Base-by-base conservation (phyloP, 164 flowering plant species). In the Tinospora cordifolia region DNA sequence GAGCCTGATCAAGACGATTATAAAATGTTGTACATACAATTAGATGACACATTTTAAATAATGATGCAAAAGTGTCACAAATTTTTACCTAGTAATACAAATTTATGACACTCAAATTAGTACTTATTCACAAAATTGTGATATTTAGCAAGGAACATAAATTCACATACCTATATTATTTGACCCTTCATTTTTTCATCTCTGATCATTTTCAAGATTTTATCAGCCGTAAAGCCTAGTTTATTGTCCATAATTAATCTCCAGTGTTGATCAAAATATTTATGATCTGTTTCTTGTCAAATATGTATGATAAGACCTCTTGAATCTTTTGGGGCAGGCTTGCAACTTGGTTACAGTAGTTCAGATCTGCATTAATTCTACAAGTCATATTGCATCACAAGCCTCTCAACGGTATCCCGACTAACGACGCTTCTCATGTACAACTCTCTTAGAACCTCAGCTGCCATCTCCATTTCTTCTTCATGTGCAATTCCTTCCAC, bases 401-500 rank as follows among this genome's bases (percentile, higher is more conserved):
- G 81, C 74, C 97, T 88, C 76, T 94, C 97, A 15, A 87, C 78
- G 26, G 93, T 79, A 68, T 73, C 82, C 64, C 75, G 71, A 58
- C 83, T 75, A 77, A 94, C 64, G 3, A 87, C 87, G 51, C 75
- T 74, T 69, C 83, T 79, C 66, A 15, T 15, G 25, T 82, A 73
- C 80, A 94, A 77, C 79, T 92, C 93, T 70, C 75, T 81, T 69
- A 89, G 64, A 46, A 92, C 86, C 14, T 76, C 73, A 8, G 81
- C 83, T 8, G 98, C 97, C 47, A 94, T 49, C 67, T 82, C 90
- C 49, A 66, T 77, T 73, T 90, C 90, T 13, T 75, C 87, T 77
- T 88, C 88, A 63, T 83, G 84, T 14, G 85, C 86, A 77, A 94
- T 79, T 51, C 98, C 95, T 81, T 90, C 97, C 41, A 94, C 90